A percentile compares a stretch with the other conserved stretches of the same genome.
These are phyloP conservation scores for Arthrocladium fulminans DNA, from an alignment of 2,329 filamentous ascomycete species.

Conservation along the genomic window DNA sequence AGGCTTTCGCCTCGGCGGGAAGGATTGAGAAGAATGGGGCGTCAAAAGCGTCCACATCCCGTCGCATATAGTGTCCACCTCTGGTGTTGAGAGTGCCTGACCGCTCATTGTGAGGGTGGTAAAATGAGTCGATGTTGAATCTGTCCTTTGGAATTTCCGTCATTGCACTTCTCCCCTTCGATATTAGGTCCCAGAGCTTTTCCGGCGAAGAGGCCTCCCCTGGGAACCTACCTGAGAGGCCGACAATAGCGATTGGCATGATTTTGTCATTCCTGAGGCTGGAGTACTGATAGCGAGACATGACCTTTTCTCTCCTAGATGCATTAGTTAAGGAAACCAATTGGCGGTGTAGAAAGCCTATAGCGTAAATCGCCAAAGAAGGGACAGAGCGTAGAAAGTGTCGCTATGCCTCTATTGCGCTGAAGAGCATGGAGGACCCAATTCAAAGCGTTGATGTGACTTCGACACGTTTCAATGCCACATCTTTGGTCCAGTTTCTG, in stretches of 20 bases:
- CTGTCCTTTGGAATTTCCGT: slow-evolving; percentile 22
- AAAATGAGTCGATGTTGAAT: slow-evolving; percentile 24
- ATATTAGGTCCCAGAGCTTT: slow-evolving; percentile 22
- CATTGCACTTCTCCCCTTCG: slow-evolving; percentile 9
- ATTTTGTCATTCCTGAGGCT: slow-evolving; percentile 4
- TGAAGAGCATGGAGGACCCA: too few relatives aligned
- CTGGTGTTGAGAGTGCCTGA: slow-evolving; percentile 10
- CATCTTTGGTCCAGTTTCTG: too few relatives aligned
- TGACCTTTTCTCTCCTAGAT: too few relatives aligned
- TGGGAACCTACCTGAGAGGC: slow-evolving; percentile 23
- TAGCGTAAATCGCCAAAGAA: too few relatives aligned
- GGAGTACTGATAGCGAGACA: too few relatives aligned
- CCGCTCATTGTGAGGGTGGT: slow-evolving; percentile 14
- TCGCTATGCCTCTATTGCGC: too few relatives aligned
- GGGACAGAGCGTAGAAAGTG: too few relatives aligned
- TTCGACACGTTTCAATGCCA: too few relatives aligned
- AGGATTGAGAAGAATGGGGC: slow-evolving; percentile 23
- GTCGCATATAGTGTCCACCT: slow-evolving; percentile 17
- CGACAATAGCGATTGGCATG: slow-evolving; percentile 25
- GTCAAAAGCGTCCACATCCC: slow-evolving; percentile 22
- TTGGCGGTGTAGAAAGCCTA: too few relatives aligned
- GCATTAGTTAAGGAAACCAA: too few relatives aligned
- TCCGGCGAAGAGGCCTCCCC: slow-evolving; percentile 19
- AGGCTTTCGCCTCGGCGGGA: slow-evolving; percentile 18
- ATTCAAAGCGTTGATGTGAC: too few relatives aligned